A percentile compares a stretch with the other conserved stretches of the same genome.
These are phyloP conservation scores for Leccinum pachyderme DNA, from an alignment of 1,284 basidiomycete genomes.

Conservation along the genomic window DNA sequence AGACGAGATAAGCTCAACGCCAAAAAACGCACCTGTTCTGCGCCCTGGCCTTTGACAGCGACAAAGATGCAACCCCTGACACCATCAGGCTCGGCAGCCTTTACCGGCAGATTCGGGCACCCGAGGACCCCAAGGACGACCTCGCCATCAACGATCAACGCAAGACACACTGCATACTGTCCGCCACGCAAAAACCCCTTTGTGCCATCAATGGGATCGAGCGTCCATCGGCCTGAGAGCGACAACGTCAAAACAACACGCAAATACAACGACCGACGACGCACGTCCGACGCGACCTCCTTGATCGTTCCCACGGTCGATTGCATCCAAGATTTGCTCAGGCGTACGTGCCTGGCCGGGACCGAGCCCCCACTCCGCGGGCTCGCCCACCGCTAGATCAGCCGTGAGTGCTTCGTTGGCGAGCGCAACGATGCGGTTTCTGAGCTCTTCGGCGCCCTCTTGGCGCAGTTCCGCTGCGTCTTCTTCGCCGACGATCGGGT, in stretches of 20 bases:
- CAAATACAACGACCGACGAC: slow-evolving; percentile 26
- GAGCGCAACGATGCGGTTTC: slow-evolving; percentile 75
- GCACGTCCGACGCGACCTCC: slow-evolving; percentile 78
- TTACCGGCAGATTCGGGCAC: slow-evolving; percentile 57
- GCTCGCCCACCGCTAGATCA: slow-evolving; percentile 51
- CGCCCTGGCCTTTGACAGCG: slow-evolving; percentile 80
- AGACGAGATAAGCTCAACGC: neutral
- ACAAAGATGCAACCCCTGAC: slow-evolving; percentile 81
- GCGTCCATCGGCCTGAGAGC: slow-evolving; percentile 77
- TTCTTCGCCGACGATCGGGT: slow-evolving; percentile 95
- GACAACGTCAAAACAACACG: slow-evolving; percentile 1
- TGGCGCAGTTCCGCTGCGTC: slow-evolving; percentile 79
- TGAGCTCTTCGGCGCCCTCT: slow-evolving; percentile 50
- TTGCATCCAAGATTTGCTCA: slow-evolving; percentile 73
- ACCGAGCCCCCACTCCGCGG: slow-evolving; percentile 65
- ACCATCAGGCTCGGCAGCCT: slow-evolving; percentile 51
- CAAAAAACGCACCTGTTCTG: slow-evolving; percentile 57
- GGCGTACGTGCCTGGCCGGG: slow-evolving; percentile 48
- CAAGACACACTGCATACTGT: slow-evolving; percentile 96
- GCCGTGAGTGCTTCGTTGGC: slow-evolving; percentile 79
- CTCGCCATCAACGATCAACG: slow-evolving; percentile 81
- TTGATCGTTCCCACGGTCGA: slow-evolving; percentile 82
- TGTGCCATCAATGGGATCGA: slow-evolving; percentile 91
- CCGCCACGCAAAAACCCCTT: slow-evolving; percentile 96
- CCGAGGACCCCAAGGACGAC: slow-evolving; percentile 76